phyloP scores from a whole-genome alignment of 2,329 filamentous ascomycete genomes.

The Calonectria leucothoes region DNA sequence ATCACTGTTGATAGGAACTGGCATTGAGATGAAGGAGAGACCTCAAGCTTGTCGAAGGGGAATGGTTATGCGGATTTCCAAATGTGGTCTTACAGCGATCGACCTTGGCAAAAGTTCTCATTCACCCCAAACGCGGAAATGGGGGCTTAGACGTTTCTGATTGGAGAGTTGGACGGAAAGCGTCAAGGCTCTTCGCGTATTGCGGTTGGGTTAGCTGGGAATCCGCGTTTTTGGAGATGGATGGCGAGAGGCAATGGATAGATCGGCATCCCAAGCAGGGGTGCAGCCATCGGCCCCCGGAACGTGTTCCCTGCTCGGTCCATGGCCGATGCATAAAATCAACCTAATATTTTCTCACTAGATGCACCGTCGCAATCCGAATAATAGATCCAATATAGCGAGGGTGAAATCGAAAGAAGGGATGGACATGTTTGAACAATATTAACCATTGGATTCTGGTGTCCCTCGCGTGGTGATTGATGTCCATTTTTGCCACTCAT shows the following conservation, averaged over 20 bases:
- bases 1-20: neutral
- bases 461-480: neutral
- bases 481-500: neutral
- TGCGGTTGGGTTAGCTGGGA: neutral
- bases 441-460: neutral
- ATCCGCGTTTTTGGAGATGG: neutral
- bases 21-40: neutral
- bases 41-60: too few relatives aligned
- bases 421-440: neutral
- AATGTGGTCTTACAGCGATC: neutral
- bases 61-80: neutral
- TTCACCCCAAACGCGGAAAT: neutral
- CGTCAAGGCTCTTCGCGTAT: neutral
- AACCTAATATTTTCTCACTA: neutral
- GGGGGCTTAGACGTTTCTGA: neutral
- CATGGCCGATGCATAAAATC: neutral
- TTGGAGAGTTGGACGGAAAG: neutral
- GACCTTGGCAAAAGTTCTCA: neutral
- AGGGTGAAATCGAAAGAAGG: neutral
- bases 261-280: constrained; percentile 8
- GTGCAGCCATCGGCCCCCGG: neutral
- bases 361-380: neutral
- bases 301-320: neutral
- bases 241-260: constrained; percentile 5
- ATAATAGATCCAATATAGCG: neutral